Conservation (phyloP, 23 red algal genomes). For the Pyropia haitanensis region DNA sequence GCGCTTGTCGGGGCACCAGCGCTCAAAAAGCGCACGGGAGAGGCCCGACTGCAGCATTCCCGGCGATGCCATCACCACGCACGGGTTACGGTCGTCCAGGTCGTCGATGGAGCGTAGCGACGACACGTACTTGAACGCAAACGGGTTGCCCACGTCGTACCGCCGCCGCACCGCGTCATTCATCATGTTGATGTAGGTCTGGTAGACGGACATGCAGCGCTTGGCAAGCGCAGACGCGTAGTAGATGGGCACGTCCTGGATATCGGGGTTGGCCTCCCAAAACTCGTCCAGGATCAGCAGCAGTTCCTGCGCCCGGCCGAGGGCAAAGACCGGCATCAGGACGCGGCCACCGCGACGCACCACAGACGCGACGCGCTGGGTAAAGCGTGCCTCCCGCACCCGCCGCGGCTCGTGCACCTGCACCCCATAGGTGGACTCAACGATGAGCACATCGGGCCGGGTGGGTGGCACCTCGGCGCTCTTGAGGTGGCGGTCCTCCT, state of each 20-base stretch:
- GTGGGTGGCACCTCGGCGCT: slow-evolving; percentile 92
- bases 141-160: slow-evolving; percentile 89
- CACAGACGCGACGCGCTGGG: slow-evolving; percentile 78
- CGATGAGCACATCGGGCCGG: slow-evolving; percentile 82
- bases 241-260: slow-evolving; percentile 94
- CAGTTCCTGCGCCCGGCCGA: slow-evolving; percentile 94
- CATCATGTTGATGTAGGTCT: slow-evolving; percentile 99
- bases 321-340: slow-evolving; percentile 92
- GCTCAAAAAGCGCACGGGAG: slow-evolving; percentile 81
- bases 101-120: slow-evolving; percentile 65
- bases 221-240: slow-evolving; percentile 95
- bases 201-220: slow-evolving; percentile 96
- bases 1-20: slow-evolving; percentile 89
- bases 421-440: slow-evolving; percentile 90
- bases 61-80: slow-evolving; percentile 99
- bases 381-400: slow-evolving; percentile 91
- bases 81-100: slow-evolving; percentile 87
- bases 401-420: slow-evolving; percentile 90
- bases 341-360: slow-evolving; percentile 87
- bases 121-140: slow-evolving; percentile 97
- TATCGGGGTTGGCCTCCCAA: slow-evolving; percentile 95
- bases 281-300: slow-evolving; percentile 97
- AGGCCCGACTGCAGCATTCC: slow-evolving; percentile 96
- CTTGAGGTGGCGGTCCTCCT: slow-evolving; percentile 96
- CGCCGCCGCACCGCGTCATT: slow-evolving; percentile 85